A percentile compares a stretch with the other conserved stretches of the same genome.
phyloP scores from a whole-genome alignment of 2,329 filamentous ascomycete species.

The Septoria petroselini region DNA sequence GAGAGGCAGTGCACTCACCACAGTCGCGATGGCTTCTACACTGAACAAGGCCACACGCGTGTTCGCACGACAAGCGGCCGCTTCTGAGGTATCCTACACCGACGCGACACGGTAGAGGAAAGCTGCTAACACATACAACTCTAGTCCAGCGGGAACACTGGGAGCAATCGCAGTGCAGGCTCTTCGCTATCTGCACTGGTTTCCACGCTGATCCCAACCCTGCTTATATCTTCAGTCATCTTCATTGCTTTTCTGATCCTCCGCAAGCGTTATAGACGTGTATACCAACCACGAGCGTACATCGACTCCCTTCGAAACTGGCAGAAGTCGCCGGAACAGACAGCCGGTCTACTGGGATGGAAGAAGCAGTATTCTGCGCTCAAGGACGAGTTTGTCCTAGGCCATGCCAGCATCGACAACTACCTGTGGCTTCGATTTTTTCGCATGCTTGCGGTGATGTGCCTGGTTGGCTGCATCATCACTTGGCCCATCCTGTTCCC shows the following conservation, averaged over 20 bases:
- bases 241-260: slow-evolving; percentile 48
- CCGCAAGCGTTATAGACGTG: slow-evolving; percentile 42
- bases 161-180: slow-evolving; percentile 1
- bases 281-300: slow-evolving; percentile 39
- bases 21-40: too few relatives aligned
- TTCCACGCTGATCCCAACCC: slow-evolving; percentile 49
- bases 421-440: slow-evolving; percentile 50
- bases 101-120: too few relatives aligned
- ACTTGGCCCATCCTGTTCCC: slow-evolving; percentile 49
- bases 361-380: slow-evolving; percentile 35
- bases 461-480: slow-evolving; percentile 45
- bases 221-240: slow-evolving; percentile 46
- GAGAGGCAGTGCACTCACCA: too few relatives aligned
- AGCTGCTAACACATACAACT: too few relatives aligned
- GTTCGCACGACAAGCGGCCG: too few relatives aligned
- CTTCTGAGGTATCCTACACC: too few relatives aligned
- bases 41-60: too few relatives aligned
- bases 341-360: slow-evolving; percentile 52
- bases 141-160: not conserved
- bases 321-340: slow-evolving; percentile 49
- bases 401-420: slow-evolving; percentile 47
- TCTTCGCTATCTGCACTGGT: slow-evolving; percentile 51
- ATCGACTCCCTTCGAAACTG: slow-evolving; percentile 33
- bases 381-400: slow-evolving; percentile 44
- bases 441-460: slow-evolving; percentile 43